A percentile compares a stretch with the other conserved stretches of the same genome.
Evolutionary conservation across 2,329 filamentous ascomycete genomes (phyloP).

Genomic region (Massarina eburnea): DNA sequence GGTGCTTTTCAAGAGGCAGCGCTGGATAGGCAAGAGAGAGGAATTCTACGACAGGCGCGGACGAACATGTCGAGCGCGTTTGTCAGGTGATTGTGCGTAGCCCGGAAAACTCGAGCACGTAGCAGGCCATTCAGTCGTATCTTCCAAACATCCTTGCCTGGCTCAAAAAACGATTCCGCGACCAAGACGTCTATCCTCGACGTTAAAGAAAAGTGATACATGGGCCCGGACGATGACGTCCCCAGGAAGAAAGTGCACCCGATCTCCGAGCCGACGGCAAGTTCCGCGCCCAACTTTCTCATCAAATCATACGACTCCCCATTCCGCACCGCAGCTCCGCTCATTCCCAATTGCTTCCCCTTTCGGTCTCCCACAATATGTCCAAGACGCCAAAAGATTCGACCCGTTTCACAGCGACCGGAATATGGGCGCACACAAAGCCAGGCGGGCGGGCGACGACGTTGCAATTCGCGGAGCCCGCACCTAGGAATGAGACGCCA

Average conservation of each 20-base stretch:
- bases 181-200: not conserved
- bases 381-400: constrained; percentile 76
- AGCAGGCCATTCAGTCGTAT: not conserved
- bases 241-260: constrained; percentile 10
- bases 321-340: constrained; percentile 16
- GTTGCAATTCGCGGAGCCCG: constrained; percentile 43
- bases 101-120: not conserved
- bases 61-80: not conserved
- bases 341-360: constrained; percentile 3
- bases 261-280: constrained; percentile 19
- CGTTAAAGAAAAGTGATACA: too few species aligned
- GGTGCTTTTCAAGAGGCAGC: not conserved
- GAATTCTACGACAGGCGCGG: not conserved
- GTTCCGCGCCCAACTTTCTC: constrained; percentile 41
- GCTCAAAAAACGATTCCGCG: not conserved
- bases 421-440: constrained; percentile 70
- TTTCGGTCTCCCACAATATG: constrained; percentile 34
- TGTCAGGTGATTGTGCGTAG: not conserved
- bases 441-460: constrained; percentile 46
- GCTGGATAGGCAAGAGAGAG: not conserved
- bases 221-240: not conserved
- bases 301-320: constrained; percentile 32
- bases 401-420: constrained; percentile 74
- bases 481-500: constrained; percentile 52
- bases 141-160: not conserved